Percentiles rank a stretch among this genome's conserved stretches.
Conservation (phyloP, 2,329 filamentous ascomycete genomes). For the Lachnellula willkommii region DNA sequence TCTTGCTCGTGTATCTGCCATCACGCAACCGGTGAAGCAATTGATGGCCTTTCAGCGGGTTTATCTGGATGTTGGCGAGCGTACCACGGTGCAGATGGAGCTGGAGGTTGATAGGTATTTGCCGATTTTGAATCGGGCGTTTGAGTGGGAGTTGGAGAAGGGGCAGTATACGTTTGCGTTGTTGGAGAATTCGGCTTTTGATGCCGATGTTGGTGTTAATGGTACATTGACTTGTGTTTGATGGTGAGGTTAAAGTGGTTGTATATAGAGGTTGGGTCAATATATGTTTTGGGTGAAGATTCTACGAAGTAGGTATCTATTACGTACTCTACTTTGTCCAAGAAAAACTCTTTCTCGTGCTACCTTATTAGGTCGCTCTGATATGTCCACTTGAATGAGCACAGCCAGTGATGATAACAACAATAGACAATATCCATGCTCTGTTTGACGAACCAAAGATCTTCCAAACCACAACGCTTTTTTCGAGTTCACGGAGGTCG, state of each 20-base stretch:
- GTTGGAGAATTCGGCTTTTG: slow-evolving; percentile 37
- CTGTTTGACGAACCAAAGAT: too few species aligned
- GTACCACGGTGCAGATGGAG: slow-evolving; percentile 30
- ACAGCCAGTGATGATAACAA: too few species aligned
- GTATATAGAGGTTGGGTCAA: too few species aligned
- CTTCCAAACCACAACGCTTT: too few species aligned
- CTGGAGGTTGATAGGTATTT: slow-evolving; percentile 40
- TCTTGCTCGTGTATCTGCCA: slow-evolving; percentile 35
- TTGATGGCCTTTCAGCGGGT: slow-evolving; percentile 39
- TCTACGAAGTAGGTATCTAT: too few species aligned
- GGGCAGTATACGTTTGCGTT: slow-evolving; percentile 40
- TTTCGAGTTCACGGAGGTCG: too few species aligned
- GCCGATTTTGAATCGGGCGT: slow-evolving; percentile 37
- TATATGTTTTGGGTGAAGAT: too few species aligned
- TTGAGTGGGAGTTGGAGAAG: slow-evolving; percentile 41
- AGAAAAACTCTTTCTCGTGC: too few species aligned
- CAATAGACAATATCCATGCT: too few species aligned
- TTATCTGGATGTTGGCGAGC: slow-evolving; percentile 34
- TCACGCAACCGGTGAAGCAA: slow-evolving; percentile 40
- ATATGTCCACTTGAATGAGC: too few species aligned
- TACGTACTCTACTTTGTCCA: too few species aligned
- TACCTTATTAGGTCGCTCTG: too few species aligned
- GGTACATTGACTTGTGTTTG: slow-evolving; percentile 35
- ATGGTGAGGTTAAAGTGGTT: not conserved
- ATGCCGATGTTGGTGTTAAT: slow-evolving; percentile 33